Conservation (phyloP, 768 basidiomycete genomes). For the Solioccasus polychromus region DNA sequence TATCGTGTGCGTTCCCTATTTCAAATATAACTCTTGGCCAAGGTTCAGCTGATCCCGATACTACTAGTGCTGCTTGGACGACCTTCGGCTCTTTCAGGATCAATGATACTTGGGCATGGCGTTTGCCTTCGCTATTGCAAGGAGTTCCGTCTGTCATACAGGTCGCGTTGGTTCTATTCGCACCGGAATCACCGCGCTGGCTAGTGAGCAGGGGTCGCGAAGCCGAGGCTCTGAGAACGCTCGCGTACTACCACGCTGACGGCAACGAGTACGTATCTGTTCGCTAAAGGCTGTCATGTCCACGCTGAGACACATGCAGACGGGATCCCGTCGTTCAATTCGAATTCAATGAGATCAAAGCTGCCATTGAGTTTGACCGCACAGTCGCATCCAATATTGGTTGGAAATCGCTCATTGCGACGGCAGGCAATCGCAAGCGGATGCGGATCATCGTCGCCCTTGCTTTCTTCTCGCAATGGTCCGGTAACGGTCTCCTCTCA, state of each 20-base stretch:
- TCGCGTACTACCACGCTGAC: constrained; percentile 83
- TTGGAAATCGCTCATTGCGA: constrained; percentile 66
- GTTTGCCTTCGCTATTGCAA: constrained; percentile 74
- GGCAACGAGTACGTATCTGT: constrained; percentile 56
- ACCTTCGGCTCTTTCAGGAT: constrained; percentile 80
- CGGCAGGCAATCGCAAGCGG: constrained; percentile 64
- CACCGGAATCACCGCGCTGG: constrained; percentile 84
- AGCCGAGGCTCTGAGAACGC: constrained; percentile 58
- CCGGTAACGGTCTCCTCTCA: constrained; percentile 68
- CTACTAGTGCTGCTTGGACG: constrained; percentile 73
- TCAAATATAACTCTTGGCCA: too few species aligned
- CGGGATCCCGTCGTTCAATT: constrained; percentile 67
- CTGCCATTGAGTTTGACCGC: constrained; percentile 70
- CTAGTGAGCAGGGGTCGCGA: constrained; percentile 73
- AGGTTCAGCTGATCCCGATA: too few species aligned
- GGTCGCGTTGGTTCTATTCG: constrained; percentile 61
- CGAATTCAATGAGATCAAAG: constrained; percentile 79
- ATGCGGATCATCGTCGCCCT: constrained; percentile 67
- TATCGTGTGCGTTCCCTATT: constrained; percentile 67
- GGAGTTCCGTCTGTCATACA: constrained; percentile 68
- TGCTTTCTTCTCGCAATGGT: constrained; percentile 75
- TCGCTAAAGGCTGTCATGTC: background rate
- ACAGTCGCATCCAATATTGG: constrained; percentile 55
- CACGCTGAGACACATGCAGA: constrained; percentile 22
- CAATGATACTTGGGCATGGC: constrained; percentile 71